Conservation (phyloP, 257 asterid species). For the Solanum gandarillasii region DNA sequence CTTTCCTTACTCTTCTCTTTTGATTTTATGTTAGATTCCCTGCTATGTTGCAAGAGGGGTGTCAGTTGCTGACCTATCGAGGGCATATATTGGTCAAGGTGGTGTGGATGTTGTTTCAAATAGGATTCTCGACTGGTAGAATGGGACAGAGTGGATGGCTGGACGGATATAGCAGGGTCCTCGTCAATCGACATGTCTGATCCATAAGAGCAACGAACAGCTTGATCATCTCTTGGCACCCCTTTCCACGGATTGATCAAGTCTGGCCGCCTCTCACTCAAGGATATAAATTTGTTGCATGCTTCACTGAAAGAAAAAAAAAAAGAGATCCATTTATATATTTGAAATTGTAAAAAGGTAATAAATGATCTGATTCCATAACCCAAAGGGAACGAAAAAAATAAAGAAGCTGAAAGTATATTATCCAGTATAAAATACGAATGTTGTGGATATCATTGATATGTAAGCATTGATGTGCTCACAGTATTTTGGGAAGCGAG, state of each 20-base stretch:
- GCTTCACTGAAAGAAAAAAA: conserved; percentile 47
- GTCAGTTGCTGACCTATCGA: neutral
- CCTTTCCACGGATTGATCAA: conserved; percentile 47
- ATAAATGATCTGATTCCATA: neutral
- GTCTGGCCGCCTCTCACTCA: conserved; percentile 51
- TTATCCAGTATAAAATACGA: neutral
- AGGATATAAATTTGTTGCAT: conserved; percentile 49
- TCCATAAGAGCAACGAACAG: conserved; percentile 47
- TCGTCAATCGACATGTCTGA: conserved; percentile 39
- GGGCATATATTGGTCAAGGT: neutral
- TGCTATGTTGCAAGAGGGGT: conserved; percentile 3
- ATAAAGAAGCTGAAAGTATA: neutral
- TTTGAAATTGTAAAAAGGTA: neutral
- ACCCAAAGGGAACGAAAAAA: neutral
- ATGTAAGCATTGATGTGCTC: neutral
- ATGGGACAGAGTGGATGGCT: neutral
- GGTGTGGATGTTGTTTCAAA: neutral
- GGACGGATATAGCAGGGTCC: conserved; percentile 21
- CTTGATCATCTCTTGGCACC: conserved; percentile 28
- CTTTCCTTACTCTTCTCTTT: conserved; percentile 8
- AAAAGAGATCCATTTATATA: neutral
- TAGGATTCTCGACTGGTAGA: conserved; percentile 5
- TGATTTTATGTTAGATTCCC: conserved; percentile 15
- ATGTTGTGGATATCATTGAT: neutral
- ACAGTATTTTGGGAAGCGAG: no score